phyloP scores from a whole-genome alignment of 179 eudicot genomes.

The Sideroxylon spinosum region DNA sequence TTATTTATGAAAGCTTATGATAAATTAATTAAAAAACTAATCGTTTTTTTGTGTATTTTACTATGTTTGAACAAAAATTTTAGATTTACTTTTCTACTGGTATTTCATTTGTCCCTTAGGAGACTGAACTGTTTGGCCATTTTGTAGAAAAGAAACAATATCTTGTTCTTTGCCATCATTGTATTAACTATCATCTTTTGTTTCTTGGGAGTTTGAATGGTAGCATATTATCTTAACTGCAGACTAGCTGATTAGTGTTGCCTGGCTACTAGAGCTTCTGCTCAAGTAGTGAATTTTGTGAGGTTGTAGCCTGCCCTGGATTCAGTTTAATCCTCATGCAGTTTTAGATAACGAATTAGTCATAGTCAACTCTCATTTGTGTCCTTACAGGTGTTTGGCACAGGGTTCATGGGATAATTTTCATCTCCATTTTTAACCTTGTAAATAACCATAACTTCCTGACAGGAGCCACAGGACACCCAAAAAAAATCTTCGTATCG shows the following conservation, averaged over 20 bases:
- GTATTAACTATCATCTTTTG: background rate
- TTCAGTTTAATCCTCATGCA: conserved; percentile 1
- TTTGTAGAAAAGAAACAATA: too few species aligned
- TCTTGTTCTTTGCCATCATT: background rate
- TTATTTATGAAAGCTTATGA: too few species aligned
- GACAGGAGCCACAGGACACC: background rate
- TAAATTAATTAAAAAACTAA: too few species aligned
- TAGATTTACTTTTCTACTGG: too few species aligned
- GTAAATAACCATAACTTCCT: background rate
- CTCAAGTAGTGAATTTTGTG: background rate
- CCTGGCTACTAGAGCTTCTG: background rate
- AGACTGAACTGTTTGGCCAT: too few species aligned
- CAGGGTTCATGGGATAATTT: background rate
- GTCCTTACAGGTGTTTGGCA: background rate
- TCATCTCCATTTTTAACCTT: background rate
- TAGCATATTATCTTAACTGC: background rate
- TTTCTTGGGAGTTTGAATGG: background rate
- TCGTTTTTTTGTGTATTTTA: too few species aligned
- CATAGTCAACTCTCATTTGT: background rate
- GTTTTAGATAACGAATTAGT: background rate
- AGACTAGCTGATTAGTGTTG: background rate
- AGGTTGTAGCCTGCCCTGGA: background rate
- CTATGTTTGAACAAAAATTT: too few species aligned
- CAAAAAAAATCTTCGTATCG: background rate
- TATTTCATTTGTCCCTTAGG: too few species aligned